A percentile compares a stretch with the other conserved stretches of the same genome.
Evolutionary conservation across 495 filamentous ascomycete species (phyloP).

Genomic region (Penicillium soppii): DNA sequence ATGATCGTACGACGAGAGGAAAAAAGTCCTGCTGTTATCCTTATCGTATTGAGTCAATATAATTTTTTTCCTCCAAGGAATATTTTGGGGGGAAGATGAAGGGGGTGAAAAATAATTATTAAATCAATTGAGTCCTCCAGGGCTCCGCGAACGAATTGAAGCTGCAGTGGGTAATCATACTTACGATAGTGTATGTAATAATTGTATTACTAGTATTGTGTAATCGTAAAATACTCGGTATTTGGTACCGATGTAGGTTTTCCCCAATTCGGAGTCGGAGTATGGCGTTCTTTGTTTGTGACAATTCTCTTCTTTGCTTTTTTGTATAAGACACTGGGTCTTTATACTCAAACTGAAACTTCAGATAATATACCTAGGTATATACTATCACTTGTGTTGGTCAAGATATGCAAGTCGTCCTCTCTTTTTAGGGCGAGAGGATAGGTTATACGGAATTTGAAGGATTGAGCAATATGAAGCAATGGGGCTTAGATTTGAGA

Average conservation of each 20-base stretch:
- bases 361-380: no score
- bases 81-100: constrained; percentile 4
- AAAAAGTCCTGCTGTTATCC: constrained; percentile 30
- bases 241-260: no score
- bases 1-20: constrained; percentile 33
- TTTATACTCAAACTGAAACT: background rate
- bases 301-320: background rate
- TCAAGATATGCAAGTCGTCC: no score
- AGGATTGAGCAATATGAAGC: background rate
- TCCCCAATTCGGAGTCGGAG: no score
- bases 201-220: constrained; percentile 8
- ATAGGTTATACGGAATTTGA: no score
- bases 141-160: constrained; percentile 30
- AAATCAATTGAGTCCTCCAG: constrained; percentile 30
- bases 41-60: constrained; percentile 13
- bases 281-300: no score
- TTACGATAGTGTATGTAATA: constrained; percentile 12
- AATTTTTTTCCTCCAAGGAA: background rate
- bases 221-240: background rate
- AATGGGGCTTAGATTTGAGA: constrained; percentile 3
- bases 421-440: background rate
- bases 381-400: no score
- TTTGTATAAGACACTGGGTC: background rate
- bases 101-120: constrained; percentile 21
- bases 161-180: constrained; percentile 31